Conservation (phyloP, 176 grass and related monocot species). For the Phragmites australis region DNA sequence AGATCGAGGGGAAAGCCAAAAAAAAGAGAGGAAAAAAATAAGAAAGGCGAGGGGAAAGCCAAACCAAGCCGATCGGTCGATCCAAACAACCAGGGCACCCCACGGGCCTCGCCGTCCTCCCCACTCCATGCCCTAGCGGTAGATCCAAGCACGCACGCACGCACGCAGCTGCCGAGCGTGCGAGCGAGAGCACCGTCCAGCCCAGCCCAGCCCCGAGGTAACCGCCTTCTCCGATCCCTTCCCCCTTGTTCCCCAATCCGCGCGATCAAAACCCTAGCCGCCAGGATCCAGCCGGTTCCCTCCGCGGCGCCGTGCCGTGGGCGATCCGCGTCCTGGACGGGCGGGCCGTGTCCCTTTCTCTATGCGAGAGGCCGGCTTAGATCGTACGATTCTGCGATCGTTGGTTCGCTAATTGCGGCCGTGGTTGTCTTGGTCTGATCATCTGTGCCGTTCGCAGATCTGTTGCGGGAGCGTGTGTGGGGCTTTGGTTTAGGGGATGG, state of each 20-base stretch:
- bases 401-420: too few relatives aligned
- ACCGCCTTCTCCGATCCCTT: not conserved
- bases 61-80: not conserved
- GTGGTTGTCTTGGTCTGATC: not conserved
- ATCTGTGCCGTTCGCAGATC: not conserved
- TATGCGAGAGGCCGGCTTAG: not conserved
- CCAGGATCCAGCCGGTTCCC: not conserved
- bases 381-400: not conserved
- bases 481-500: not conserved
- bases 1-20: not conserved
- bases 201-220: slow-evolving; percentile 7
- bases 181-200: not conserved
- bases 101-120: not conserved
- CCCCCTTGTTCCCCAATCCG: not conserved
- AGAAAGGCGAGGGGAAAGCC: not conserved
- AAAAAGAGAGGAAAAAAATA: not conserved
- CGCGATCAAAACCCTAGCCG: slow-evolving; percentile 20
- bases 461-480: not conserved
- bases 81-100: not conserved
- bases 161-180: not conserved
- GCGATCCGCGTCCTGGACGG: not conserved
- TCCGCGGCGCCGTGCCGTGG: not conserved
- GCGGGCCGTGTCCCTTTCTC: too few relatives aligned
- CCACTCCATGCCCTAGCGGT: slow-evolving; percentile 3
- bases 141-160: not conserved